These are phyloP conservation scores for Cyclostephanos invisitatus DNA, from an alignment of 108 stramenopile genomes.

Conservation along the genomic window DNA sequence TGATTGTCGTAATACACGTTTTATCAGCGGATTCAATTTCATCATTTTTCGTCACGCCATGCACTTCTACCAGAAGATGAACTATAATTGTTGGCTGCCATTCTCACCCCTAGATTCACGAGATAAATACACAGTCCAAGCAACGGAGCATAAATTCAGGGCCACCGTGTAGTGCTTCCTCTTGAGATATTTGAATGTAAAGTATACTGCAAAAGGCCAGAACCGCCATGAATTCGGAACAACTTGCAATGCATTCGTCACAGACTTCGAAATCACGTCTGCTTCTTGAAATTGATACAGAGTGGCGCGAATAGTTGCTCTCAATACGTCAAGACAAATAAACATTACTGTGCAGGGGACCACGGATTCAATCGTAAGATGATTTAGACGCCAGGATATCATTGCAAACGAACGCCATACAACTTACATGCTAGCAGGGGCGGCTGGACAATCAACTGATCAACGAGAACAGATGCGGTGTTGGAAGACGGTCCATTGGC, in stretches of 20 bases:
- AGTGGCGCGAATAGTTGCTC: slow-evolving; percentile 42
- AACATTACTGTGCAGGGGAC: slow-evolving; percentile 31
- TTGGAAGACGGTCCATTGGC: slow-evolving; percentile 45
- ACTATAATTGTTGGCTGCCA: slow-evolving; percentile 1
- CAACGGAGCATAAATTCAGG: slow-evolving; percentile 45
- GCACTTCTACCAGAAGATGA: neutral
- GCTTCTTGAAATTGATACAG: slow-evolving; percentile 39
- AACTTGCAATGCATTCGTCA: slow-evolving; percentile 33
- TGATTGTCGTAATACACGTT: neutral
- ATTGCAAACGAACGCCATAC: neutral
- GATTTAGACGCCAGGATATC: neutral
- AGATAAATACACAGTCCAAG: slow-evolving; percentile 44
- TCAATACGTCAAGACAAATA: slow-evolving; percentile 33
- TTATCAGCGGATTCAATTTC: no score
- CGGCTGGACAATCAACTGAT: slow-evolving; percentile 44
- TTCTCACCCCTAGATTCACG: slow-evolving; percentile 5
- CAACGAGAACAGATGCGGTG: slow-evolving; percentile 41
- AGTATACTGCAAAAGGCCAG: slow-evolving; percentile 52
- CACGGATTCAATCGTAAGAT: slow-evolving; percentile 1
- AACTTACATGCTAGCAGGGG: slow-evolving; percentile 33
- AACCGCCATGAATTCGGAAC: slow-evolving; percentile 35
- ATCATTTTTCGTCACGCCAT: neutral
- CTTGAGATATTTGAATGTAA: slow-evolving; percentile 50
- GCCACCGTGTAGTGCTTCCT: slow-evolving; percentile 53
- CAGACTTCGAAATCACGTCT: slow-evolving; percentile 27